phyloP scores from a whole-genome alignment of 208 protist species.

The Leishmania mexicana region DNA sequence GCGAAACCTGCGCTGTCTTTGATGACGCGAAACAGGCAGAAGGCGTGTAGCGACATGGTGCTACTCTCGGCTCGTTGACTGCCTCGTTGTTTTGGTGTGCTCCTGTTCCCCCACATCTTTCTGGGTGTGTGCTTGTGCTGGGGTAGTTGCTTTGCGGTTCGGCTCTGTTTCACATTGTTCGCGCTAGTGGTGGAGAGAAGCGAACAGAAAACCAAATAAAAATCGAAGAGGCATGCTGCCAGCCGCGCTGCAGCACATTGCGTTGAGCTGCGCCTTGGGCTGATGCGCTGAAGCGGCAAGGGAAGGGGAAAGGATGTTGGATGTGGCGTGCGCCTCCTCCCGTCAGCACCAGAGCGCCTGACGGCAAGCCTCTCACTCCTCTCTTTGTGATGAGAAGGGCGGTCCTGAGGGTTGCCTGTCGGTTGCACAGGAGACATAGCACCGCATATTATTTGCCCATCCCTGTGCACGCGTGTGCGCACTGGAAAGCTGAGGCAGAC shows the following conservation, averaged over 20 bases:
- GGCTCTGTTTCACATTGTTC: not conserved
- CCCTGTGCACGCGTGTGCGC: not conserved
- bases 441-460: not conserved
- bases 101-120: not conserved
- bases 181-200: not conserved
- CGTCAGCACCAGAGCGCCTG: not conserved
- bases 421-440: not conserved
- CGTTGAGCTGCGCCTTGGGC: not conserved
- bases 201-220: not conserved
- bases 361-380: too few relatives aligned
- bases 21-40: not conserved
- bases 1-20: not conserved
- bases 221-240: not conserved
- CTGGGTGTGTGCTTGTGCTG: not conserved
- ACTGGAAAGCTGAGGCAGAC: not conserved
- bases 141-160: not conserved
- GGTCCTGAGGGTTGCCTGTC: not conserved
- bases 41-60: not conserved
- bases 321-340: not conserved
- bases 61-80: not conserved
- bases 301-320: not conserved
- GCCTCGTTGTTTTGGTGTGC: not conserved
- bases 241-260: not conserved
- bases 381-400: not conserved
- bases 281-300: not conserved